These are phyloP conservation scores for Lachancea kluyveri DNA, from an alignment of 805 yeast species.

Conservation along the genomic window DNA sequence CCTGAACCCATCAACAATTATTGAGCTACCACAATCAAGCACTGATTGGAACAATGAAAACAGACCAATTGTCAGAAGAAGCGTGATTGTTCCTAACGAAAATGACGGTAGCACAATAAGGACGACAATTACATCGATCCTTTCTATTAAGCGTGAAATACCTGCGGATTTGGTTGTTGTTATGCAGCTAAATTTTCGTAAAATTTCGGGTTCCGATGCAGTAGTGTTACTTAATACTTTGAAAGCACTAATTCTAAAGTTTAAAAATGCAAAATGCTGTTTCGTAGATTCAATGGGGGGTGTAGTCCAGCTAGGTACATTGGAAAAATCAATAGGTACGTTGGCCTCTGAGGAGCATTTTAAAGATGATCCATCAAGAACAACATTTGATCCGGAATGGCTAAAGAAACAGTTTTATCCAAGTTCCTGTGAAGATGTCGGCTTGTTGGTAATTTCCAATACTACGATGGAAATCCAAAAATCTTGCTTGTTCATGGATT, in stretches of 20 bases:
- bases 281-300: slow-evolving; percentile 17
- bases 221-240: slow-evolving; percentile 18
- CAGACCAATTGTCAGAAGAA: slow-evolving; percentile 20
- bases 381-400: slow-evolving; percentile 15
- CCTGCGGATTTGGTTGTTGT: slow-evolving; percentile 24
- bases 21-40: too few species aligned
- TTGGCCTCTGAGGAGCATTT: too few species aligned
- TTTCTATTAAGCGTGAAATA: slow-evolving; percentile 22
- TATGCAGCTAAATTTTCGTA: slow-evolving; percentile 23
- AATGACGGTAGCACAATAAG: slow-evolving; percentile 10
- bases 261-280: slow-evolving; percentile 15
- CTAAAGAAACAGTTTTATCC: slow-evolving; percentile 13
- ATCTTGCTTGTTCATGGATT: slow-evolving; percentile 23
- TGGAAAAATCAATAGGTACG: too few species aligned
- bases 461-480: slow-evolving; percentile 18
- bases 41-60: too few species aligned
- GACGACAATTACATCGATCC: slow-evolving; percentile 25
- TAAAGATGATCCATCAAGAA: not conserved
- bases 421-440: slow-evolving; percentile 10
- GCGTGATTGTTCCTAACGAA: slow-evolving; percentile 9
- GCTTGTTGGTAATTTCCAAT: slow-evolving; percentile 23
- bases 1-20: too few species aligned
- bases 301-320: slow-evolving; percentile 10
- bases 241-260: slow-evolving; percentile 18
- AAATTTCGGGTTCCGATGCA: slow-evolving; percentile 9